Base-by-base conservation (phyloP, 352 stramenopile genomes). In the Phytophthora multivora region DNA sequence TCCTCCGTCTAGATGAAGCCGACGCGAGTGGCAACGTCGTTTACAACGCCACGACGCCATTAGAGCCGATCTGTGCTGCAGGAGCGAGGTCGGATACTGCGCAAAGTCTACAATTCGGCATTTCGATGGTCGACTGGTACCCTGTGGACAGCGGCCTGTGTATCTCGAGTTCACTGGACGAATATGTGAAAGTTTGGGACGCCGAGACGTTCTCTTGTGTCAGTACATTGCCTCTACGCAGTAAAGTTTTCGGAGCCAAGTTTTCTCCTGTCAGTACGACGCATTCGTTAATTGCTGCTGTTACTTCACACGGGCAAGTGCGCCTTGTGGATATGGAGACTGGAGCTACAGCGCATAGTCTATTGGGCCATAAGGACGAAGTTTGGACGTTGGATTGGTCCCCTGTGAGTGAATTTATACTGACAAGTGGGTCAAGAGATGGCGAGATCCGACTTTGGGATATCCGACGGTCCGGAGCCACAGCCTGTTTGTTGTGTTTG, bases 101-200 rank as follows among this genome's bases (percentile, higher is more conserved):
- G 4, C 38, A 63, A 25, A 45, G 51, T 4, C 42, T 86, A 25
- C 78, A 81, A 40, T 84, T 80, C n/a, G 86, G 86, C 36, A 68
- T 96, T 28, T 86, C 86, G 16, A 73, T 75, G 40, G 80, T 97
- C n/a, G 79, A 92, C 39, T 97, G 89, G 89, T 97, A 93, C 57
- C 87, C 88, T 1, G 69, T 94, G 5, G 89, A 97, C 59, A 83
- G 68, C 4, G 89, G 89, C 0, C 53, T 97, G 16, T 95, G 91
- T 43, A 75, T 96, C 18, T 83, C 86, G 7, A 84, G 77, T n/a
- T 81, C 76, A 0, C 69, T 95, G 21, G 87, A 95, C 49, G 69
- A 75, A 39, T 57, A 84, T 43, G 80, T 89, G 3, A 78, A 78
- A 51, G 51, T 93, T 19, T 97, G 88, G 88, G 89, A 97, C 51